These are phyloP conservation scores for Arachis hypogaea DNA, from an alignment of 306 rosid species.

Conservation along the genomic window DNA sequence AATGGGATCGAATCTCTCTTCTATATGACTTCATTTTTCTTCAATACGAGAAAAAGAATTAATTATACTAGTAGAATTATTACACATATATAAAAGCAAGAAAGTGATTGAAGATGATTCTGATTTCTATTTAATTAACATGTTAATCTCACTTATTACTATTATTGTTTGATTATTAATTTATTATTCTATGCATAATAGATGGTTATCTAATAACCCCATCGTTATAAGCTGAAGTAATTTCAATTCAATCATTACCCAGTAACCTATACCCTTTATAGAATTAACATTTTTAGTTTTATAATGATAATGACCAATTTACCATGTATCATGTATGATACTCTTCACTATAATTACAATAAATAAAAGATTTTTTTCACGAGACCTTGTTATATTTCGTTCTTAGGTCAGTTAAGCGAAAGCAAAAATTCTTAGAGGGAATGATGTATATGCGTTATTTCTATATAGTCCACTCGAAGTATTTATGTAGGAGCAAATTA, in stretches of 20 bases:
- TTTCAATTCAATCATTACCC: background rate
- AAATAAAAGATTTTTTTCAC: too few relatives aligned
- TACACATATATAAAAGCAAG: background rate
- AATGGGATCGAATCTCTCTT: conserved; percentile 28
- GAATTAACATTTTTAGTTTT: too few relatives aligned
- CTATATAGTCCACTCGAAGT: background rate
- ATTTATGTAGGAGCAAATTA: background rate
- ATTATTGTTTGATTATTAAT: background rate
- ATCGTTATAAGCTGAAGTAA: background rate
- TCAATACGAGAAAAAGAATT: background rate
- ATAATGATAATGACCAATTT: too few relatives aligned
- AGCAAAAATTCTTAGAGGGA: too few relatives aligned
- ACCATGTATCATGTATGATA: too few relatives aligned
- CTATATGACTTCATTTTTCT: conserved; percentile 24
- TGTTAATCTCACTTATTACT: background rate
- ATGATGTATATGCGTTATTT: background rate
- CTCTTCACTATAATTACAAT: too few relatives aligned
- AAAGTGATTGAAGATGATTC: background rate
- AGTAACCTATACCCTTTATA: background rate
- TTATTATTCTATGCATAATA: background rate
- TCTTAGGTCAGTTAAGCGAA: background rate
- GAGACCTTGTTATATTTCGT: too few relatives aligned
- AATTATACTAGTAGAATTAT: background rate
- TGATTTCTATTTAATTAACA: background rate
- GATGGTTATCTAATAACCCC: background rate